Conservation (phyloP, 345 rosid species). For the Citrus unshiu region DNA sequence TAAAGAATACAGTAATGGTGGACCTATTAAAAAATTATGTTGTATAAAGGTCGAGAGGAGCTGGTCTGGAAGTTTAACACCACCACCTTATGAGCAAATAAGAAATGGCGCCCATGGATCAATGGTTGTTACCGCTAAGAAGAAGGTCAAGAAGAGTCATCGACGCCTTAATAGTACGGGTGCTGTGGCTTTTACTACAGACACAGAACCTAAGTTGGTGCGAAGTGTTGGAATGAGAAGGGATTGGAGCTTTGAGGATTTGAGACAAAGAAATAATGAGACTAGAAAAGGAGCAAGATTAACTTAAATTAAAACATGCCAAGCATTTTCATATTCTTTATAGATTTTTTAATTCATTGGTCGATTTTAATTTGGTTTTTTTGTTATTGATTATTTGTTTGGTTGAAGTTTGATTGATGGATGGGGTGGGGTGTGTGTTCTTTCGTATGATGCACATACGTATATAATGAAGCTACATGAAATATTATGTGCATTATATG, state of each 20-base stretch:
- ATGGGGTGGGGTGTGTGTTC: background rate
- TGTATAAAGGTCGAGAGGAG: slow-evolving; percentile 30
- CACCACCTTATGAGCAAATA: slow-evolving; percentile 21
- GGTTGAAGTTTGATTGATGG: background rate
- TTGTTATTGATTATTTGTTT: background rate
- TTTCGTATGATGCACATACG: background rate
- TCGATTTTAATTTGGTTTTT: background rate
- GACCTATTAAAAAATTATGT: background rate
- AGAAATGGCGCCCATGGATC: slow-evolving; percentile 17
- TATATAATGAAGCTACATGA: background rate
- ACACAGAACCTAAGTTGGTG: slow-evolving; percentile 54
- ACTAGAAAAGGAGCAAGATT: too few relatives aligned
- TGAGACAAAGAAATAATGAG: slow-evolving; percentile 20
- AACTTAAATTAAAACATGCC: too few relatives aligned
- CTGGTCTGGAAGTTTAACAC: slow-evolving; percentile 39
- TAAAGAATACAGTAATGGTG: slow-evolving; percentile 2
- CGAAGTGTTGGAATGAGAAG: slow-evolving; percentile 88
- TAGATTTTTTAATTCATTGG: too few relatives aligned
- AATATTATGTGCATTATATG: background rate
- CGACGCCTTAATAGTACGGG: slow-evolving; percentile 39
- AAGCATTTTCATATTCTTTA: too few relatives aligned
- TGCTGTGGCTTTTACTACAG: slow-evolving; percentile 11
- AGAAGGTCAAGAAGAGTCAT: slow-evolving; percentile 33
- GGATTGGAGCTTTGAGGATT: slow-evolving; percentile 95
- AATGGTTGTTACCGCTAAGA: background rate